Evolutionary conservation across 805 yeast genomes (phyloP).

Genomic region (Limtongia smithiae): DNA sequence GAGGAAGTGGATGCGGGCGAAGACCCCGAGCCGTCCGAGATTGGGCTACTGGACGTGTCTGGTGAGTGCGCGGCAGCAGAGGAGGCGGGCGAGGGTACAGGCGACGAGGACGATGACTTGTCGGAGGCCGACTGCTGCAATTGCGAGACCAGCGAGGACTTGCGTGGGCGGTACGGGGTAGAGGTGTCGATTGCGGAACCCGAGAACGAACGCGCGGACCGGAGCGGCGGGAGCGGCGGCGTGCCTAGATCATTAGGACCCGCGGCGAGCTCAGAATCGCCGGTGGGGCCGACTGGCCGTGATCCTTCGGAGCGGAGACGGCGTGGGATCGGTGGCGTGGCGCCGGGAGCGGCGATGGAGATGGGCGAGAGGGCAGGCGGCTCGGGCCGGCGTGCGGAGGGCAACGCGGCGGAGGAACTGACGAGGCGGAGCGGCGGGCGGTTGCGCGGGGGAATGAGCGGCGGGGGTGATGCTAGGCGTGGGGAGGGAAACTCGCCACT

Average conservation of each 20-base stretch:
- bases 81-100: neutral
- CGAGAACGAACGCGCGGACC: neutral
- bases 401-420: neutral
- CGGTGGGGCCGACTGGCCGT: too few species aligned
- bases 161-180: constrained; percentile 2
- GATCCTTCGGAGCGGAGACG: neutral
- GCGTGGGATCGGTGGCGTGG: neutral
- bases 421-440: constrained; percentile 1
- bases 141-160: neutral
- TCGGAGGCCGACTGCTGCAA: neutral
- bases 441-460: constrained; percentile 2
- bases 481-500: too few species aligned
- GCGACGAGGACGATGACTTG: constrained; percentile 5
- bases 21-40: neutral
- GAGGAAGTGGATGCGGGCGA: constrained; percentile 1
- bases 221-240: neutral
- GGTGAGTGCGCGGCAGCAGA: neutral
- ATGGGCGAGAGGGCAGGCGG: neutral
- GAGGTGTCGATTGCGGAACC: neutral
- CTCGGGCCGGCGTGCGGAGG: neutral
- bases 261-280: too few species aligned
- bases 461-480: neutral
- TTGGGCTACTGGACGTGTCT: constrained; percentile 4
- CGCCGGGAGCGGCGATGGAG: neutral
- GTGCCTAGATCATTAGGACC: too few species aligned